Evolutionary conservation across 2,329 filamentous ascomycete species (phyloP), one percentile per base, ranked within the genome.

Genomic region (Fusarium sp.): DNA sequence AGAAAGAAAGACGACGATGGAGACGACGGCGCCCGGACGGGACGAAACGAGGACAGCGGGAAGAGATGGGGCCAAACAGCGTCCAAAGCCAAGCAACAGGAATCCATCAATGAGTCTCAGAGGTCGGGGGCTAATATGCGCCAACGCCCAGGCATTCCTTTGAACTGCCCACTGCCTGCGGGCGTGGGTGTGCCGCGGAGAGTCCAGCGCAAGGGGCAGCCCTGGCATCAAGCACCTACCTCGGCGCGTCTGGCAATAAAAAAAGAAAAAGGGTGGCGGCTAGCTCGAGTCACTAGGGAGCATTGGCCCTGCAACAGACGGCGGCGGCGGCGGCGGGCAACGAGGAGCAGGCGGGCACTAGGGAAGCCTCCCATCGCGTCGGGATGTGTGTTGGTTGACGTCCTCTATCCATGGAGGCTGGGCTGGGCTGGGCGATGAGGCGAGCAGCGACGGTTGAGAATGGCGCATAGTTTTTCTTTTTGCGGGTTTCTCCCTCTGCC

Each of bases 341-440:
- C 47, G 52, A 76, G 63, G 65, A 74, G 65, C 33, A 50, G 60
- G 68, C 76, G 76, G 76, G 72, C 76, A 78, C 76, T 79, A 79
- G 70, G 72, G 58, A 78, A 76, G 65, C 69, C 70, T 63, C 40
- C 76, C 74, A 75, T 56, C 58, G 68, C 72, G 67, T 74, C 66
- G 76, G 76, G 76, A 68, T 73, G 58, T 45, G 22, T 45, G 22
- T 30, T 66, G 65, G 64, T 52, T 40, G 65, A 56, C 37, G 56
- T 60, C 60, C 27, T 12, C 10, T n/a, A 32, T 52, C 47, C 17
- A 12, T 52, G 22, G 6, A 30, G 27, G 47, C 17, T 12, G 47
- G 45, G 25, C 40, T 12, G 47, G 45, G 25, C 40, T 45, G 25
- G 45, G 25, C 45, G 50, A 37, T 27, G 33, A 71, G 27, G 38